Evolutionary conservation across 2,329 filamentous ascomycete species (phyloP).

Genomic region (Arachnomyces sp.): DNA sequence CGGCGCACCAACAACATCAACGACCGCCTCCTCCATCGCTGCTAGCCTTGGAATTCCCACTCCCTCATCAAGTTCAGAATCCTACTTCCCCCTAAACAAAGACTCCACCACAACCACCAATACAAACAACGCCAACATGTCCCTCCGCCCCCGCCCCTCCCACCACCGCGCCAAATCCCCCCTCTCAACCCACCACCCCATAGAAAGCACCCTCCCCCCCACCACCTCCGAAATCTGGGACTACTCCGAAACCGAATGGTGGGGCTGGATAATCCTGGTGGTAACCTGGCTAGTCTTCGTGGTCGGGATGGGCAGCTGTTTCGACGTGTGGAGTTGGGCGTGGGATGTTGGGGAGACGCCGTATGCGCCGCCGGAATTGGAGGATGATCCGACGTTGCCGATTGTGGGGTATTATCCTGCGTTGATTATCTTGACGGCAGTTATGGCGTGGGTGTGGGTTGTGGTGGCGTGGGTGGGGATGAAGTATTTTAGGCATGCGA

Average conservation of each 20-base stretch:
- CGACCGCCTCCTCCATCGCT: conserved; percentile 7
- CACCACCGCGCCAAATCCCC: conserved; percentile 30
- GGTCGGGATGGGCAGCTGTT: conserved; percentile 88
- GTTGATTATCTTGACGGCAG: conserved; percentile 79
- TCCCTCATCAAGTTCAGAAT: conserved; percentile 53
- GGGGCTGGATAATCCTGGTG: conserved; percentile 88
- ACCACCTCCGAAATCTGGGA: conserved; percentile 59
- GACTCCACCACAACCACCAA: conserved; percentile 21
- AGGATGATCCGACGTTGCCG: conserved; percentile 87
- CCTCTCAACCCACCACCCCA: conserved; percentile 35
- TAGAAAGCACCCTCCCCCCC: conserved; percentile 28
- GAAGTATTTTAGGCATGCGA: conserved; percentile 98
- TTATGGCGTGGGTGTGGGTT: conserved; percentile 99
- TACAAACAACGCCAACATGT: conserved; percentile 24
- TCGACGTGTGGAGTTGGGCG: conserved; percentile 96
- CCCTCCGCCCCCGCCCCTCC: conserved; percentile 18
- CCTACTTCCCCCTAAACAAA: conserved; percentile 48
- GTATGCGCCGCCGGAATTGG: conserved; percentile 87
- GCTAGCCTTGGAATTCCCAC: conserved; percentile 23
- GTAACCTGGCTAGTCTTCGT: conserved; percentile 96
- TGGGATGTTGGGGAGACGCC: conserved; percentile 97
- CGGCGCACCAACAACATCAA: conserved; percentile 9
- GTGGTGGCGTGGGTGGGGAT: conserved; percentile 96
- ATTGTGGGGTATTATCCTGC: conserved; percentile 97
- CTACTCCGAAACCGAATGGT: conserved; percentile 92